Conservation (phyloP, 331 rosid species). For the Cydonia oblonga region DNA sequence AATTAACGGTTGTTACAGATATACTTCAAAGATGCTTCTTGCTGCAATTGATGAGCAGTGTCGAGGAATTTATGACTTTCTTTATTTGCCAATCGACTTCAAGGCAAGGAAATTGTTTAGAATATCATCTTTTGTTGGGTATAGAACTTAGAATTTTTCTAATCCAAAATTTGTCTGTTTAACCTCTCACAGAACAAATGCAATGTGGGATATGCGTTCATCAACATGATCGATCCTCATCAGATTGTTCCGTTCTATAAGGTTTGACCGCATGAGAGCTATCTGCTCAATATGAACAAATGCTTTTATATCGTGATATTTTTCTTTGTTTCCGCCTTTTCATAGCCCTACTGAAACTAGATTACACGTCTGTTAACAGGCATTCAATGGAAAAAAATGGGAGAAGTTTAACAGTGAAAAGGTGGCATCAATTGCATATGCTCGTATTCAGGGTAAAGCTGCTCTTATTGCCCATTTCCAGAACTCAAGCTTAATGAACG, state of each 20-base stretch:
- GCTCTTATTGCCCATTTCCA: constrained; percentile 83
- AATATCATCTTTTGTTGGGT: constrained; percentile 9
- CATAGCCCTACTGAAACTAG: too few species aligned
- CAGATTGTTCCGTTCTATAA: constrained; percentile 74
- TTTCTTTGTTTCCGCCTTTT: background rate
- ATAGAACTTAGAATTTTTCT: constrained; percentile 6
- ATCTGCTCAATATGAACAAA: background rate
- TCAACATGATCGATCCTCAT: constrained; percentile 70
- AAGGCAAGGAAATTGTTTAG: constrained; percentile 44
- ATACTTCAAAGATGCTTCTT: constrained; percentile 88
- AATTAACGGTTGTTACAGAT: constrained; percentile 29
- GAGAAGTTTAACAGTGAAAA: constrained; percentile 90
- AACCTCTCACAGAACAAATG: constrained; percentile 66
- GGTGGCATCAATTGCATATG: constrained; percentile 81
- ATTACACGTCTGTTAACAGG: too few species aligned
- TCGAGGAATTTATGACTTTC: constrained; percentile 81
- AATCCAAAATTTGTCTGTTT: background rate
- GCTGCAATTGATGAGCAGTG: constrained; percentile 79
- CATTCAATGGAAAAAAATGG: constrained; percentile 84
- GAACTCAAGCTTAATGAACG: constrained; percentile 80
- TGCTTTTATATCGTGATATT: background rate
- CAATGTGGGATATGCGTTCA: constrained; percentile 88
- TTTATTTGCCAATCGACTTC: constrained; percentile 82
- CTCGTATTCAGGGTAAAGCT: constrained; percentile 77
- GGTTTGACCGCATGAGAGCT: constrained; percentile 27